Evolutionary conservation across 2,329 filamentous ascomycete species (phyloP), one percentile per base, ranked within the genome.

Genomic region (Xylariaceae sp.): DNA sequence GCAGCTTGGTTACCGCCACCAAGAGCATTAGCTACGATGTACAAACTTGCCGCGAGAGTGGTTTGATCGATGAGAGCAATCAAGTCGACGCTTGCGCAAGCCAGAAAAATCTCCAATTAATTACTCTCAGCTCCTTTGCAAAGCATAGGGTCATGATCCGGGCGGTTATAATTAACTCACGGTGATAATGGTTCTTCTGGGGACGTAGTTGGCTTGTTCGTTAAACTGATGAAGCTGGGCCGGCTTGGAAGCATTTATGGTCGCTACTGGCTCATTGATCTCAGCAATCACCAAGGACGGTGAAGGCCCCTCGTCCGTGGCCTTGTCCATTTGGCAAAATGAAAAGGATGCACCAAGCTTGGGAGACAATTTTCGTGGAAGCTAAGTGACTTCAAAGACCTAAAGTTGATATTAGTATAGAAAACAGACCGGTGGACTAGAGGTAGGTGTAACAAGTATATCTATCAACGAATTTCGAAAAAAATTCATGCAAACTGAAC

Each of bases 1-100:
- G 80, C 77, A 0, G 76, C 73, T 54, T 82, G 75, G 24, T 75
- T 69, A 41, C 75, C 77, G 11, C 80, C 78, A 3, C 76, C 69
- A 4, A 84, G 66, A 0, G 77, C 72, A 54, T 75, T 75, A n/a
- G 77, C 77, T 20, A 84, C 76, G 43, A 82, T 81, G 40, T 78
- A 78, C 57, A 83, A 68, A 69, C 79, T 81, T 11, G 78, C 74
- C 0, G 81, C 81, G 26, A 84, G 68, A 2, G 79, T 82, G 0
- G 81, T 84, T 65, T 84, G 81, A 62, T 83, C 81, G 72, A 83
- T 81, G 43, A 83, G 69, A 0, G 81, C 79, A 26, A 82, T 61
- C 32, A 84, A 66, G 45, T 84, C 81, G 51, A 82, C 78, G 18
- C 73, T 81, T 37, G 81, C 76, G 55, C 80, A 83, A 13, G 81